Evolutionary conservation across 2,329 filamentous ascomycete genomes (phyloP).

Genomic region (Grosmannia huntii): DNA sequence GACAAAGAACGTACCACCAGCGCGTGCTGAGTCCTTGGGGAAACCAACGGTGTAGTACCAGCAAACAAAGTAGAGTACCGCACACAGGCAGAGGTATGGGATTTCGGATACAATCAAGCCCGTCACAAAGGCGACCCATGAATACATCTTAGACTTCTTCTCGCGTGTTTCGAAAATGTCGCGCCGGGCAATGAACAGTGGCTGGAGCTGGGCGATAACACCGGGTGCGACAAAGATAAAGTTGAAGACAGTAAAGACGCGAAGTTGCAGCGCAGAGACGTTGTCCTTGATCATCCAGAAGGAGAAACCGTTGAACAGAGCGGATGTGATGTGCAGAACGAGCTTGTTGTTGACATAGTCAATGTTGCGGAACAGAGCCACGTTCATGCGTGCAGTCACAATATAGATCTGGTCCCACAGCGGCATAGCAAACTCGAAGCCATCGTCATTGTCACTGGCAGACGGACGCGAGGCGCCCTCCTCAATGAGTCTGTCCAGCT

Average conservation of each 20-base stretch:
- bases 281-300: conserved; percentile 38
- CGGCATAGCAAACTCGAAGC: conserved; percentile 58
- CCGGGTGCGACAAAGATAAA: conserved; percentile 55
- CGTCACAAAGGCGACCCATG: conserved; percentile 55
- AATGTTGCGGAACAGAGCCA: conserved; percentile 62
- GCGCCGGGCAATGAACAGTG: conserved; percentile 55
- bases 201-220: conserved; percentile 53
- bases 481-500: conserved; percentile 51
- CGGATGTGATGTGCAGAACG: conserved; percentile 37
- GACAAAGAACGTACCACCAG: conserved; percentile 37
- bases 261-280: conserved; percentile 47
- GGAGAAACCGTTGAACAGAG: conserved; percentile 47
- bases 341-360: conserved; percentile 60
- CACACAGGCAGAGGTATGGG: conserved; percentile 29
- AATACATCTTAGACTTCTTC: conserved; percentile 54
- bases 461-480: conserved; percentile 16
- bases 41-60: conserved; percentile 17
- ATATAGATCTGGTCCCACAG: conserved; percentile 49
- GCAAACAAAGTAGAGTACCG: conserved; percentile 49
- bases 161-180: conserved; percentile 58
- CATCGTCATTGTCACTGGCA: conserved; percentile 3
- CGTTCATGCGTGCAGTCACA: conserved; percentile 50
- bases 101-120: conserved; percentile 57
- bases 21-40: conserved; percentile 45
- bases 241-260: conserved; percentile 60